phyloP scores from a whole-genome alignment of 768 basidiomycete species.

The Sporobolomyces pararoseus region DNA sequence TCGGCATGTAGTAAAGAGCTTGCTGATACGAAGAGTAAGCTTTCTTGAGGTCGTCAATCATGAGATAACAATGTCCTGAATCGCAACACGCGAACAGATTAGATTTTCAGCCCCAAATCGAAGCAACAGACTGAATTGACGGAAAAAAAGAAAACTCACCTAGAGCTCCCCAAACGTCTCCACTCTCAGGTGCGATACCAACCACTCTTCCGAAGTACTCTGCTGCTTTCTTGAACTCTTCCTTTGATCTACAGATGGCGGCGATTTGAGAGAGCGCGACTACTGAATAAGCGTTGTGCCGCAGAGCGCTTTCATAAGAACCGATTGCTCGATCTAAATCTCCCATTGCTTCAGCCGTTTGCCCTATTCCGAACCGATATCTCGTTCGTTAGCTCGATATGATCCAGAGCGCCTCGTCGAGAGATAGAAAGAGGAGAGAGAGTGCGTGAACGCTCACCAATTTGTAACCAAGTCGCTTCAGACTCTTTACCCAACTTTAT shows the following conservation, averaged over 20 bases:
- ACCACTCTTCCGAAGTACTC: constrained; percentile 95
- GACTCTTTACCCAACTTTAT: constrained; percentile 44
- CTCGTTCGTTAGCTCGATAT: too few relatives aligned
- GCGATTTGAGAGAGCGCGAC: constrained; percentile 89
- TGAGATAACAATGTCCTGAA: constrained; percentile 92
- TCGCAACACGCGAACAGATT: too few relatives aligned
- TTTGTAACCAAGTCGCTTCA: constrained; percentile 44
- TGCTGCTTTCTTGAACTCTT: constrained; percentile 95
- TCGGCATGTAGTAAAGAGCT: constrained; percentile 88
- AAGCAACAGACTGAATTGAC: constrained; percentile 9
- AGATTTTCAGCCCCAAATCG: too few relatives aligned
- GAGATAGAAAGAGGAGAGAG: too few relatives aligned
- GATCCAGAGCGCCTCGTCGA: too few relatives aligned
- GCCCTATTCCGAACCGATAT: constrained; percentile 56
- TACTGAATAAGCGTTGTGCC: constrained; percentile 88
- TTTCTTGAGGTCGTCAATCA: constrained; percentile 98
- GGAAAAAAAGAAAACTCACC: constrained; percentile 52
- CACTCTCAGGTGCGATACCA: constrained; percentile 85
- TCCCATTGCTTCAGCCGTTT: constrained; percentile 90
- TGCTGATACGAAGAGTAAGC: constrained; percentile 98
- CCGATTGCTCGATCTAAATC: constrained; percentile 87
- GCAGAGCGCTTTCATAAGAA: constrained; percentile 90
- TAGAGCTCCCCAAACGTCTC: constrained; percentile 96
- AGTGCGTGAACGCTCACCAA: too few relatives aligned
- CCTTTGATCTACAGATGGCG: constrained; percentile 92